Evolutionary conservation across 1,139 yeast genomes (phyloP).

Genomic region (Sugiyamaella xylanicola): DNA sequence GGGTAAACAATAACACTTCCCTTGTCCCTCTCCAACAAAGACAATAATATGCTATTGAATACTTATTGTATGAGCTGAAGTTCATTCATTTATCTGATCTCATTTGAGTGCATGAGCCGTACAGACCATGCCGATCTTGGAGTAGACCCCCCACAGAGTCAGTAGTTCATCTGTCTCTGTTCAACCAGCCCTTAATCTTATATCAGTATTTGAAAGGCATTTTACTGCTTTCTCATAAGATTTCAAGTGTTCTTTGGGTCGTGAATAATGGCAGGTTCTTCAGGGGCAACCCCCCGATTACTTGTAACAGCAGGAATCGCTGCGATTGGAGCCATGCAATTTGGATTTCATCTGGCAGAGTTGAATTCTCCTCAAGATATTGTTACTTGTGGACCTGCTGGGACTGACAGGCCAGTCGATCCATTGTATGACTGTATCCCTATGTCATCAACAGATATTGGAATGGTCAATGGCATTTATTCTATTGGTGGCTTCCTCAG

Average conservation of each 20-base stretch:
- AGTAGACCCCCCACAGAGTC: background rate
- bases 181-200: too few species aligned
- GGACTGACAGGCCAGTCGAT: conserved; percentile 28
- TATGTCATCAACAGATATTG: conserved; percentile 65
- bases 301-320: conserved; percentile 30
- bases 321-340: conserved; percentile 74
- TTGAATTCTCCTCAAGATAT: conserved; percentile 78
- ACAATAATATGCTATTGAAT: too few species aligned
- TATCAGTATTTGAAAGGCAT: too few species aligned
- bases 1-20: too few species aligned
- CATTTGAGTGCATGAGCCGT: background rate
- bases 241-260: background rate
- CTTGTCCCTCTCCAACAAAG: too few species aligned
- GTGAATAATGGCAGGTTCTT: conserved; percentile 1
- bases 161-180: background rate
- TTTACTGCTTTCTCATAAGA: too few species aligned
- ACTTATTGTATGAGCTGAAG: too few species aligned
- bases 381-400: conserved; percentile 52
- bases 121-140: background rate
- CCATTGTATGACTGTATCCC: conserved; percentile 56
- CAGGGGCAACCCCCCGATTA: conserved; percentile 9
- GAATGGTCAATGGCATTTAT: conserved; percentile 79
- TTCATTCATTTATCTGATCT: too few species aligned
- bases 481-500: conserved; percentile 86
- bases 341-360: conserved; percentile 88